A percentile compares a stretch with the other conserved stretches of the same genome.
Evolutionary conservation across 1,284 basidiomycete species (phyloP).

Genomic region (Rhizoctonia solani): DNA sequence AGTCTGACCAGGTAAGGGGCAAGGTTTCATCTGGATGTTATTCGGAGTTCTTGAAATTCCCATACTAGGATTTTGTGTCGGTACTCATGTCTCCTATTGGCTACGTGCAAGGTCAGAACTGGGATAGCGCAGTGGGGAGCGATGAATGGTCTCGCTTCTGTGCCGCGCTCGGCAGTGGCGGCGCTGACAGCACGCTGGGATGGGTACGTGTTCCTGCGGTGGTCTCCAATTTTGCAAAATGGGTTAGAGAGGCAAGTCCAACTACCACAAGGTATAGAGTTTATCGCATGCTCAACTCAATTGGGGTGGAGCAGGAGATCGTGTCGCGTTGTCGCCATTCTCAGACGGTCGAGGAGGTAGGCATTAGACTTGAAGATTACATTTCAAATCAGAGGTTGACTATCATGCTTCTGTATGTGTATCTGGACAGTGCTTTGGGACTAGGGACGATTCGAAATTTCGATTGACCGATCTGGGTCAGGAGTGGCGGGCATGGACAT

Average conservation of each 20-base stretch:
- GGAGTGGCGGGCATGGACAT: conserved; percentile 87
- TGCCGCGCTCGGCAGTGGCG: conserved; percentile 27
- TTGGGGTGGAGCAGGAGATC: conserved; percentile 52
- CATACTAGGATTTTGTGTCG: conserved; percentile 72
- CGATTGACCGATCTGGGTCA: conserved; percentile 59
- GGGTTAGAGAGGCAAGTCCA: conserved; percentile 64
- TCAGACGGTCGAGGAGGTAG: conserved; percentile 62
- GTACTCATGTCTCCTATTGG: conserved; percentile 58
- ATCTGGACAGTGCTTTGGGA: conserved; percentile 79
- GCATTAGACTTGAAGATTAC: conserved; percentile 39
- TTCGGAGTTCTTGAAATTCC: background rate
- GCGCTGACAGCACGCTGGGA: conserved; percentile 34
- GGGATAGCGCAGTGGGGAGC: conserved; percentile 74
- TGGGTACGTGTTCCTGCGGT: conserved; percentile 46
- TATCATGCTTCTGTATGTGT: background rate
- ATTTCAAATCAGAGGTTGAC: conserved; percentile 28
- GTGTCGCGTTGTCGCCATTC: conserved; percentile 63
- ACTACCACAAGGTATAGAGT: conserved; percentile 3
- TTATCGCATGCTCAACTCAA: background rate
- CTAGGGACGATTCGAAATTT: conserved; percentile 70
- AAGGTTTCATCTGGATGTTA: background rate
- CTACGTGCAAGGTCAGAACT: conserved; percentile 68
- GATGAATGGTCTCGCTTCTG: conserved; percentile 37
- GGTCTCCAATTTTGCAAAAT: conserved; percentile 75
- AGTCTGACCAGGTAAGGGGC: conserved; percentile 54